Evolutionary conservation across 257 asterid species (phyloP).

Genomic region (Solanum clarkiae): DNA sequence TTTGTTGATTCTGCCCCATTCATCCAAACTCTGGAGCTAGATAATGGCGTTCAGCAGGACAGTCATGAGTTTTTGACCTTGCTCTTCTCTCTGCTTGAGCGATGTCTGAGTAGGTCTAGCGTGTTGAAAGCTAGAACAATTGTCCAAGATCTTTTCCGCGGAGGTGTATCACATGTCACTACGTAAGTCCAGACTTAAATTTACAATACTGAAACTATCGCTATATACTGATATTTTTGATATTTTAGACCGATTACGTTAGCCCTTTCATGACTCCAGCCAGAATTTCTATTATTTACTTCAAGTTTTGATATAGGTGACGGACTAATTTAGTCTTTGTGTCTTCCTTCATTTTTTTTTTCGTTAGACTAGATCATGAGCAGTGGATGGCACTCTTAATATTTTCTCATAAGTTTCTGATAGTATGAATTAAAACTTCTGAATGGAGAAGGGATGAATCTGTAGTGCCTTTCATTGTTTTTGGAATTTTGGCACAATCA

Average conservation of each 20-base stretch:
- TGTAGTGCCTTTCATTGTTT: neutral
- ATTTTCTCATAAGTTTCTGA: neutral
- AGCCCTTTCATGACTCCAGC: neutral
- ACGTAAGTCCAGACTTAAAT: slow-evolving; percentile 28
- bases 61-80: slow-evolving; percentile 94
- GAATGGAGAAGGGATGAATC: neutral
- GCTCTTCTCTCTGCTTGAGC: slow-evolving; percentile 86
- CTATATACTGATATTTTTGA: neutral
- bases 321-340: neutral
- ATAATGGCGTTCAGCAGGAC: slow-evolving; percentile 96
- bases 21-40: slow-evolving; percentile 81
- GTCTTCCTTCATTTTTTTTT: neutral
- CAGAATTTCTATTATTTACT: neutral
- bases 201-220: neutral
- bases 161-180: slow-evolving; percentile 94
- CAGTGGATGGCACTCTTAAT: neutral
- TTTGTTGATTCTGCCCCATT: slow-evolving; percentile 96
- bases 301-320: neutral
- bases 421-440: neutral
- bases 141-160: slow-evolving; percentile 91
- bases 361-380: neutral
- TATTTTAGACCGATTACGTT: neutral
- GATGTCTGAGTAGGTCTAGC: slow-evolving; percentile 64
- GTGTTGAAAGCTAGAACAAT: slow-evolving; percentile 63
- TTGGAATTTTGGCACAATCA: neutral